Evolutionary conservation across 306 rosid species (phyloP).

Genomic region (Purshia tridentata): DNA sequence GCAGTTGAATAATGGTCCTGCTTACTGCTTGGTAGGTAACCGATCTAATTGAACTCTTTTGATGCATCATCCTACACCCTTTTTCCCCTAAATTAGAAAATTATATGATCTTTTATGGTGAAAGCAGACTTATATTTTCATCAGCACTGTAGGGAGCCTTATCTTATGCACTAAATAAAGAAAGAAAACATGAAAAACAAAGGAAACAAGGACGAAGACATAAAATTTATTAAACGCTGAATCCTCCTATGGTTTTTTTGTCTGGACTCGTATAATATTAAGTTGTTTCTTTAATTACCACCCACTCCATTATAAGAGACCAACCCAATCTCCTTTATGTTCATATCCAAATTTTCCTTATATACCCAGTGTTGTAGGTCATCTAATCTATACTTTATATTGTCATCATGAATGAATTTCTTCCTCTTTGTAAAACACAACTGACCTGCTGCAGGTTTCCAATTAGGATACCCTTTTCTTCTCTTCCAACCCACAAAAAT

Average conservation of each 20-base stretch:
- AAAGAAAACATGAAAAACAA: conserved; percentile 18
- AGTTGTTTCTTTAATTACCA: conserved; percentile 18
- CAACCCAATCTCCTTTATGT: conserved; percentile 25
- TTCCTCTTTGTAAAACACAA: too few species aligned
- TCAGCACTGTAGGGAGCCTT: too few species aligned
- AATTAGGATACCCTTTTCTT: neutral
- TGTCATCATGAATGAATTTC: neutral
- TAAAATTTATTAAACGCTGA: neutral
- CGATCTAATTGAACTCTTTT: too few species aligned
- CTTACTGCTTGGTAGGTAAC: too few species aligned
- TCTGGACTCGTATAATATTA: conserved; percentile 20
- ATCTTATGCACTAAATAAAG: neutral
- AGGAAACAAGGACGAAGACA: neutral
- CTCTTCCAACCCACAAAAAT: neutral
- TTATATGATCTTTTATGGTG: too few species aligned
- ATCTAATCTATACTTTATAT: neutral
- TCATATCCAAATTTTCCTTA: neutral
- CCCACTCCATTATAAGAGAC: conserved; percentile 36
- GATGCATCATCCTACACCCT: too few species aligned
- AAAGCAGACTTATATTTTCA: too few species aligned
- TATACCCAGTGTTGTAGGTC: neutral
- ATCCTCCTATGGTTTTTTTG: conserved; percentile 32
- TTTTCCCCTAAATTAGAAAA: too few species aligned
- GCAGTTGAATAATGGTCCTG: too few species aligned
- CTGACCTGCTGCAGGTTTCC: neutral